Evolutionary conservation across 306 rosid genomes (phyloP), one percentile per base, ranked within the genome.

Genomic region (Cucumis cinereus): DNA sequence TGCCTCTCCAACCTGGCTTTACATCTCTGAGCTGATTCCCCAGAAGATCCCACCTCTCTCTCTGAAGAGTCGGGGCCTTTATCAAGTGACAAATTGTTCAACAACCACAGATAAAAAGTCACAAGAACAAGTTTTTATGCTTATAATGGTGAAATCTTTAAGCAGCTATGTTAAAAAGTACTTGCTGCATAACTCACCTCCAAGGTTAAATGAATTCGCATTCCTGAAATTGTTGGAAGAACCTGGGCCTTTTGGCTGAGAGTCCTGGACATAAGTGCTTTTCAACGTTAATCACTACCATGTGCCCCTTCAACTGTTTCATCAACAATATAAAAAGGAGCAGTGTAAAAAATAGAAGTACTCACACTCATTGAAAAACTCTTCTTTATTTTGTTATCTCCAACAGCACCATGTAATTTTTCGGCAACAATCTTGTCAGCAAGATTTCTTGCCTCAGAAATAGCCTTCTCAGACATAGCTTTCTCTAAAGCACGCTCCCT

Each of bases 401-500:
- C 80, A 67, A 83, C 79, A 76, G 79, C 77, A 64, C 82, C 83
- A 82, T 70, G 70, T 16, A 43, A 26, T 77, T 83, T 82, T 63
- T 87, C 91, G 1, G 85, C 54, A 79, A 67, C 73, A 35, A 84
- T 82, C 80, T 83, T 85, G 75, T 88, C 89, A 40, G 87, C 82
- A 78, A 84, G 91, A 82, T 85, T 84, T 85, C 88, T 90, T 50
- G 86, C 90, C 77, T 87, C 90, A 14, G 77, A 82, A 14, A 91
- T 83, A 86, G 87, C 86, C 88, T 84, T 93, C 81, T 84, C 92
- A 12, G 96, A 87, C 78, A 93, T 81, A 55, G 98, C 93, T 87
- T 91, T 90, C 78, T 88, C 96, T 53, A 93, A 81, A 77, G 97
- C 96, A 57, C 97, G 96, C 53, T 84, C 87, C 24, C 97, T 82